A percentile compares a stretch with the other conserved stretches of the same genome.
Conservation (phyloP, 2,329 filamentous ascomycete species). For the Colletotrichum caudatum region DNA sequence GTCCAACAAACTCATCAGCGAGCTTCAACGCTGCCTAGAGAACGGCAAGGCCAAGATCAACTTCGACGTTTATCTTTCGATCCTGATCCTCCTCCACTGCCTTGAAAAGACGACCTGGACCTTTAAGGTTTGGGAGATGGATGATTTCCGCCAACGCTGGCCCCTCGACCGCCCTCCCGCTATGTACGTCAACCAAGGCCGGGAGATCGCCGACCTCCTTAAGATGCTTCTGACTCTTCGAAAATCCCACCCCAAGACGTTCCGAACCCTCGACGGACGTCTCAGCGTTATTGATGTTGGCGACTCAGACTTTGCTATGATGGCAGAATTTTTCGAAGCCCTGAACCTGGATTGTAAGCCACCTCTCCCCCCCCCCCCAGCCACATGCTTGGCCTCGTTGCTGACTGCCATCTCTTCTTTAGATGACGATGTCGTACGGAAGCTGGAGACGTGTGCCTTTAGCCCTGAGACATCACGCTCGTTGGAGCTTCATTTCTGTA, state of each 20-base stretch:
- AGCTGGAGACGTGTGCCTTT: slow-evolving; percentile 45
- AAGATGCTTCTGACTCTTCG: slow-evolving; percentile 73
- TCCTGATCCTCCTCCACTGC: slow-evolving; percentile 73
- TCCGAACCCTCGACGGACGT: slow-evolving; percentile 60
- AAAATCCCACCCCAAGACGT: slow-evolving; percentile 67
- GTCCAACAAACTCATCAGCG: slow-evolving; percentile 68
- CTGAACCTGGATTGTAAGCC: slow-evolving; percentile 70
- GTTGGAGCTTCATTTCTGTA: slow-evolving; percentile 63
- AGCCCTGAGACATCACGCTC: slow-evolving; percentile 57
- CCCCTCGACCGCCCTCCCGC: slow-evolving; percentile 69
- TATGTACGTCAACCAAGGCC: slow-evolving; percentile 69
- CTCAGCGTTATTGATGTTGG: slow-evolving; percentile 59
- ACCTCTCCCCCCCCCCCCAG: background rate
- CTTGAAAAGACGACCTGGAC: slow-evolving; percentile 77
- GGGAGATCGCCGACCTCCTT: slow-evolving; percentile 68
- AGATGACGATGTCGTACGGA: slow-evolving; percentile 47
- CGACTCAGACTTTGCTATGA: slow-evolving; percentile 52
- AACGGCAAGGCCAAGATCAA: slow-evolving; percentile 71
- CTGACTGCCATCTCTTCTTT: slow-evolving; percentile 3
- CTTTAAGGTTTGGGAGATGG: slow-evolving; percentile 76
- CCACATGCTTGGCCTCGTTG: background rate
- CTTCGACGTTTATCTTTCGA: slow-evolving; percentile 72
- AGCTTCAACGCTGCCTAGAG: slow-evolving; percentile 71
- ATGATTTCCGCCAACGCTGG: slow-evolving; percentile 70
- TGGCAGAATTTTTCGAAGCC: slow-evolving; percentile 66